A percentile compares a stretch with the other conserved stretches of the same genome.
These are phyloP conservation scores for Scedosporium boydii DNA, from an alignment of 2,329 filamentous ascomycete genomes.

Conservation along the genomic window DNA sequence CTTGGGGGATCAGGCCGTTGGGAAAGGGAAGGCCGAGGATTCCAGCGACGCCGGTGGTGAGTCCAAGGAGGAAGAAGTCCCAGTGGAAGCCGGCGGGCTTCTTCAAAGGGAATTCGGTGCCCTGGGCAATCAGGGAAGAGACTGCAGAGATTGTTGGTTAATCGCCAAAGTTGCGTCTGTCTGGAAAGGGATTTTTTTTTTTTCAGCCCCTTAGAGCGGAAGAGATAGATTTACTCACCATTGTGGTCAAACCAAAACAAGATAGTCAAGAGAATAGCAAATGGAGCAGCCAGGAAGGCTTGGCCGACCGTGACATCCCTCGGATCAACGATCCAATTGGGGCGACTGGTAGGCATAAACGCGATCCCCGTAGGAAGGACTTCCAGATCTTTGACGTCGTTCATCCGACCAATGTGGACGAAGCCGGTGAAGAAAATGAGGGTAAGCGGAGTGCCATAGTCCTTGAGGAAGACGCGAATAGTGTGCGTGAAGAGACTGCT, in stretches of 20 bases:
- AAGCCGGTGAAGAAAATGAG: conserved; percentile 86
- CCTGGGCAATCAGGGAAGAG: conserved; percentile 73
- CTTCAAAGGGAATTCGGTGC: conserved; percentile 69
- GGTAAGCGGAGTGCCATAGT: conserved; percentile 78
- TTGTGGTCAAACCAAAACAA: conserved; percentile 90
- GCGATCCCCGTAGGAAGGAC: conserved; percentile 66
- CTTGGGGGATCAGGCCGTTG: conserved; percentile 76
- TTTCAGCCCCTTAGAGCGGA: no score
- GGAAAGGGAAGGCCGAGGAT: conserved; percentile 71
- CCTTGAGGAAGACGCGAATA: conserved; percentile 73
- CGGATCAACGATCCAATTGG: conserved; percentile 71
- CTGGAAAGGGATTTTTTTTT: no score
- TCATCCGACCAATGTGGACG: conserved; percentile 77
- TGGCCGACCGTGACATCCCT: conserved; percentile 67
- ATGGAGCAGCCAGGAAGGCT: conserved; percentile 78
- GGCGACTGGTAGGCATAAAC: conserved; percentile 67
- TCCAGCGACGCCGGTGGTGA: conserved; percentile 67
- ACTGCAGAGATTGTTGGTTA: conserved; percentile 34
- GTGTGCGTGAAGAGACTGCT: conserved; percentile 66
- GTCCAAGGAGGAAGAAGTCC: conserved; percentile 72
- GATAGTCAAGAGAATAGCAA: conserved; percentile 72
- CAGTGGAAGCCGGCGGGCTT: conserved; percentile 81
- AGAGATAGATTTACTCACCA: conserved; percentile 33
- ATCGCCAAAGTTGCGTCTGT: no score
- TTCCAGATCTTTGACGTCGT: conserved; percentile 50